A percentile compares a stretch with the other conserved stretches of the same genome.
These are phyloP conservation scores for Diaporthe australafricana DNA, from an alignment of 2,329 filamentous ascomycete genomes.

Conservation along the genomic window DNA sequence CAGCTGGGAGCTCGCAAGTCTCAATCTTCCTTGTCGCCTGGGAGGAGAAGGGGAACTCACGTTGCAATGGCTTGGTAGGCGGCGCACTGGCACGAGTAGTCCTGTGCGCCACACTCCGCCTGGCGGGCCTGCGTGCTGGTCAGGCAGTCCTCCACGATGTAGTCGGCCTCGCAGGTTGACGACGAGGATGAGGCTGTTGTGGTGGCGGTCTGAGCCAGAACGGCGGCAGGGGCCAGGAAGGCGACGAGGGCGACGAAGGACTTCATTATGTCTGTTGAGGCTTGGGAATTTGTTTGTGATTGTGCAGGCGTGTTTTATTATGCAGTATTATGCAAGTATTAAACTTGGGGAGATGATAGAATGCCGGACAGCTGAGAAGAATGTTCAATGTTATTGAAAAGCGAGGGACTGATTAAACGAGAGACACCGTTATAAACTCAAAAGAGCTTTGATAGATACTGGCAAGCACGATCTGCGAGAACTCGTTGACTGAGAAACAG, in stretches of 20 bases:
- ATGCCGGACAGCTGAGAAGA: background rate
- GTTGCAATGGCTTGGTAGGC: constrained; percentile 58
- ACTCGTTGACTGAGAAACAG: constrained; percentile 25
- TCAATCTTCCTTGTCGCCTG: background rate
- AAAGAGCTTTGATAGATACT: background rate
- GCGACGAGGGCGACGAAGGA: constrained; percentile 54
- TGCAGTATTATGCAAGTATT: constrained; percentile 18
- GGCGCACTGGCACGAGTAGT: constrained; percentile 61
- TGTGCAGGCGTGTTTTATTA: constrained; percentile 17
- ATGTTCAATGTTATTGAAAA: constrained; percentile 17
- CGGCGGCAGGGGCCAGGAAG: constrained; percentile 48
- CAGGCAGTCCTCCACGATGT: constrained; percentile 60
- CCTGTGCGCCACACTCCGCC: constrained; percentile 50
- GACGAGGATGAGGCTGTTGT: constrained; percentile 49
- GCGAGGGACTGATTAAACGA: constrained; percentile 23
- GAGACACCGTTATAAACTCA: constrained; percentile 3
- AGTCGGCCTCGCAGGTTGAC: constrained; percentile 55
- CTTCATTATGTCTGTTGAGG: constrained; percentile 53
- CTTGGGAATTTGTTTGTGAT: background rate
- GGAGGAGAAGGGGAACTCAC: constrained; percentile 48
- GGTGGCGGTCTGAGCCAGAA: constrained; percentile 49
- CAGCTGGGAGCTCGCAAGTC: background rate
- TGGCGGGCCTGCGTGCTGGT: constrained; percentile 53
- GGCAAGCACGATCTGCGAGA: constrained; percentile 23
- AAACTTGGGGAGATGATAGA: background rate